These are phyloP conservation scores for Coemansia sp. DNA, from an alignment of 192 early-diverging fungal genomes.

Conservation along the genomic window DNA sequence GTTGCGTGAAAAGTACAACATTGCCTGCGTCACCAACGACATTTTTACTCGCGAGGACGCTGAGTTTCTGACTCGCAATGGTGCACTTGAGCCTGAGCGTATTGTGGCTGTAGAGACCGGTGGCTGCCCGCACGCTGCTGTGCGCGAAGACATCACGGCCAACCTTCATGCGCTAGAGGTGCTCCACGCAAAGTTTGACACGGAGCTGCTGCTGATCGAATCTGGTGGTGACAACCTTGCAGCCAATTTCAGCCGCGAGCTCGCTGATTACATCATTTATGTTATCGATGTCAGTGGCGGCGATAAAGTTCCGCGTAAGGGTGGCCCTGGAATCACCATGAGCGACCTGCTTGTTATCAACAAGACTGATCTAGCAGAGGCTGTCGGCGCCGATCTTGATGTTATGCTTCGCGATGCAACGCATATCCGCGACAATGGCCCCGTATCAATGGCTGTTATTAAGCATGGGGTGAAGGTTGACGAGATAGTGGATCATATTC, in stretches of 20 bases:
- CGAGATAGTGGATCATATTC: constrained; percentile 74
- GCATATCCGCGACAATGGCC: constrained; percentile 84
- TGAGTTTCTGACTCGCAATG: constrained; percentile 88
- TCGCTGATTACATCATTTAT: constrained; percentile 94
- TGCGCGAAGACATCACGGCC: constrained; percentile 93
- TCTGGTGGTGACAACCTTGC: constrained; percentile 93
- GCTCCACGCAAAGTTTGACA: constrained; percentile 81
- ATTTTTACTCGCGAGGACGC: constrained; percentile 97
- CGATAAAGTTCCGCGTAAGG: constrained; percentile 96
- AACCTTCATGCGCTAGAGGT: constrained; percentile 88
- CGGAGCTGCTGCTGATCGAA: constrained; percentile 86
- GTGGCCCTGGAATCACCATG: constrained; percentile 96
- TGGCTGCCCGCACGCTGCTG: constrained; percentile 94
- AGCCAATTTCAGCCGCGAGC: constrained; percentile 74
- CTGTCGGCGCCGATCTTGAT: constrained; percentile 86
- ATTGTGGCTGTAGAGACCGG: constrained; percentile 95
- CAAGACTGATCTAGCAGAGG: constrained; percentile 91
- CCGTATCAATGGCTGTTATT: constrained; percentile 90
- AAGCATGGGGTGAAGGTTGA: constrained; percentile 86
- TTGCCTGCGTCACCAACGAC: constrained; percentile 95
- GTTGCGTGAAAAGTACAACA: constrained; percentile 75
- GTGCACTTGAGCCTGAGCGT: constrained; percentile 82
- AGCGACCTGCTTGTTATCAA: constrained; percentile 94
- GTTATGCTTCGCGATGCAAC: constrained; percentile 91
- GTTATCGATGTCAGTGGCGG: constrained; percentile 98